phyloP scores from a whole-genome alignment of 139 green algal genomes.

The Medakamo hakoo region DNA sequence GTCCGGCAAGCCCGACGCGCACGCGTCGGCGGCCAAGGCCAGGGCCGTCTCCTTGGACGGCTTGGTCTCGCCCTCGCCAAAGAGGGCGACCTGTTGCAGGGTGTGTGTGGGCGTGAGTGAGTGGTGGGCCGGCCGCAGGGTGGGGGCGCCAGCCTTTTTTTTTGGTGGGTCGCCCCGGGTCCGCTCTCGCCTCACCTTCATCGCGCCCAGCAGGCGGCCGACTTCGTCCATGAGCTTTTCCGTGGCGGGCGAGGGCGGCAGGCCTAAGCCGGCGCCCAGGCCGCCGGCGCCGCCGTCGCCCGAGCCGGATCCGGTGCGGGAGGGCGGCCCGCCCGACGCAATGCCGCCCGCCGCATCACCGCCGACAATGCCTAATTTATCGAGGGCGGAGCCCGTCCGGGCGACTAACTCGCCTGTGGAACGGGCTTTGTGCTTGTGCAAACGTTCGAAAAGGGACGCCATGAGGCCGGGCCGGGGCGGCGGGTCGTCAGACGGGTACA shows the following conservation, averaged over 20 bases:
- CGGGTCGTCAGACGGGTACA: too few relatives aligned
- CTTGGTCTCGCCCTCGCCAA: slow-evolving; percentile 48
- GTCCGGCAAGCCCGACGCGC: slow-evolving; percentile 31
- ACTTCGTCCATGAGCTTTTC: slow-evolving; percentile 27
- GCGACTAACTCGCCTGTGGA: too few relatives aligned
- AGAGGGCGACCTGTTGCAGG: slow-evolving; percentile 30
- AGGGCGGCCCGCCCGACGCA: too few relatives aligned
- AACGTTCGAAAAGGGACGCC: too few relatives aligned
- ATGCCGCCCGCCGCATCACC: too few relatives aligned
- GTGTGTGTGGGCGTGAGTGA: background rate
- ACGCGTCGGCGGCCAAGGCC: slow-evolving; percentile 31
- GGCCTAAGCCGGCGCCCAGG: too few relatives aligned
- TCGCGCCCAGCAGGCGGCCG: slow-evolving; percentile 21
- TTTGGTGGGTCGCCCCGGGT: background rate
- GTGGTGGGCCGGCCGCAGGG: background rate
- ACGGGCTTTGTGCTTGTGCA: too few relatives aligned
- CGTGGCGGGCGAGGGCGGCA: slow-evolving; percentile 16
- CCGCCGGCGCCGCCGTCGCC: too few relatives aligned
- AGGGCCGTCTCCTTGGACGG: slow-evolving; percentile 43
- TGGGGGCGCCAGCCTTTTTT: background rate
- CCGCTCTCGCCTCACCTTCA: slow-evolving; percentile 30
- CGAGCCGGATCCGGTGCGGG: too few relatives aligned
- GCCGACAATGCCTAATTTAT: too few relatives aligned
- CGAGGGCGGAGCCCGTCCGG: too few relatives aligned
- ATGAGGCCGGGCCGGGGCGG: too few relatives aligned